Base-by-base conservation (phyloP, 1,139 yeast genomes). In the Groenewaldozyma sp. region DNA sequence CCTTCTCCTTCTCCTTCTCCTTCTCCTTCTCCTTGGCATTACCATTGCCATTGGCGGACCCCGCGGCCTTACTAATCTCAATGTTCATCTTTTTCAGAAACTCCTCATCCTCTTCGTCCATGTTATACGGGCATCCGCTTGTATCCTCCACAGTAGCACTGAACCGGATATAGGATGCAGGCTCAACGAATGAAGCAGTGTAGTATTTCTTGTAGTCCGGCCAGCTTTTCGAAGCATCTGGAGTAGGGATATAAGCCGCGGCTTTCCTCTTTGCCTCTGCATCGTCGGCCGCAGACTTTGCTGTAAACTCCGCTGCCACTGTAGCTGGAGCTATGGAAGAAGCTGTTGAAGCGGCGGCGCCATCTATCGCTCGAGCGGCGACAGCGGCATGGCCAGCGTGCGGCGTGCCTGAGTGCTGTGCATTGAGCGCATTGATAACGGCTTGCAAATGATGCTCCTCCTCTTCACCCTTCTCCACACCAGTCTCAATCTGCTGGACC, bases 401-500 rank as follows among this genome's bases (percentile, higher is more conserved):
- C 10, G 26, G 7, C 10, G 10, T 22, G 16, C 16, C 16, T 9
- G 10, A 10, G 16, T 27, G 31, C 13, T 19, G 10, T 26, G 79
- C 73, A 45, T 75, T 78, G 2, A 86, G 78, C 2, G 91, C 87
- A 59, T 77, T 76, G 46, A 82, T 81, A 34, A 91, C 96, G 47
- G 83, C 88, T 60, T 88, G 95, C 48, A 91, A 71, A 73, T 91
- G 98, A 39, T 84, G 94, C 62, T 91, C 98, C 57, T 86, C 94
- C 62, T 91, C 98, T 62, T 91, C 99, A 52, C 86, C 87, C 59
- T 93, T 91, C 59, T 91, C 99, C 37, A 91, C 98, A 62, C 99
- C 99, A 4, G 98, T 91, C 54, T 91, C 99, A 36, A 91, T 76
- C 44, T 86, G 86, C 54, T 86, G 88, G 22, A 84, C 63, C 49